These are phyloP conservation scores for Starmerella khaoyaiensis DNA, from an alignment of 805 yeast species.

Conservation along the genomic window DNA sequence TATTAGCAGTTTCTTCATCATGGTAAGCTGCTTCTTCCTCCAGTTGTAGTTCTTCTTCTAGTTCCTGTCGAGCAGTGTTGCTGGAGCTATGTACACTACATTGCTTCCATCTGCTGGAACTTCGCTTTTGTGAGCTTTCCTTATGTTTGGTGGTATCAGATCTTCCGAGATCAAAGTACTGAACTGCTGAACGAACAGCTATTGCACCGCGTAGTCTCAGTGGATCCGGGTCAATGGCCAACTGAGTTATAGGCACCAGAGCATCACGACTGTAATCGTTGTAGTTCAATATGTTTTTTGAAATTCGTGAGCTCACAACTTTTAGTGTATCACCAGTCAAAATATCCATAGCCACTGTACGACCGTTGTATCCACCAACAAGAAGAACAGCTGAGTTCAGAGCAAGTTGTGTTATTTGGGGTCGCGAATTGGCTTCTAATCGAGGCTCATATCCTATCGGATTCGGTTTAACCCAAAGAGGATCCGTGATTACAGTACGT, in stretches of 20 bases:
- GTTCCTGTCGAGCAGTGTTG: constrained; percentile 10
- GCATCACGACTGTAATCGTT: constrained; percentile 15
- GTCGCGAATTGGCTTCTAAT: constrained; percentile 8
- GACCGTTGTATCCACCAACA: constrained; percentile 24
- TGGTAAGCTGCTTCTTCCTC: constrained; percentile 21
- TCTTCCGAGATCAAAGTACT: constrained; percentile 25
- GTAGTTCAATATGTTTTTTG: constrained; percentile 22
- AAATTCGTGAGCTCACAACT: constrained; percentile 23
- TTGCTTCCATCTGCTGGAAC: background rate
- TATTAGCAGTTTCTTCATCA: constrained; percentile 19
- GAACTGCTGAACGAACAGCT: constrained; percentile 23
- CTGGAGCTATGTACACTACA: background rate
- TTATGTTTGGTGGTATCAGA: background rate
- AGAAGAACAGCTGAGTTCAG: constrained; percentile 25
- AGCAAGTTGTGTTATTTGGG: constrained; percentile 23
- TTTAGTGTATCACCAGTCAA: constrained; percentile 23
- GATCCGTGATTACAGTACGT: constrained; percentile 2
- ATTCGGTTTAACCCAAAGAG: constrained; percentile 10
- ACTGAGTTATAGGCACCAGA: constrained; percentile 22
- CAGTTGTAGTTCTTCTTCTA: constrained; percentile 20
- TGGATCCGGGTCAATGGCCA: constrained; percentile 25
- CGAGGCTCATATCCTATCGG: constrained; percentile 14
- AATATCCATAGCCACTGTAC: constrained; percentile 22
- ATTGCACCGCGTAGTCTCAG: constrained; percentile 23
- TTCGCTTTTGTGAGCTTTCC: background rate